Conservation (phyloP, 176 grass and related monocot genomes). For the Tillandsia leiboldiana region DNA sequence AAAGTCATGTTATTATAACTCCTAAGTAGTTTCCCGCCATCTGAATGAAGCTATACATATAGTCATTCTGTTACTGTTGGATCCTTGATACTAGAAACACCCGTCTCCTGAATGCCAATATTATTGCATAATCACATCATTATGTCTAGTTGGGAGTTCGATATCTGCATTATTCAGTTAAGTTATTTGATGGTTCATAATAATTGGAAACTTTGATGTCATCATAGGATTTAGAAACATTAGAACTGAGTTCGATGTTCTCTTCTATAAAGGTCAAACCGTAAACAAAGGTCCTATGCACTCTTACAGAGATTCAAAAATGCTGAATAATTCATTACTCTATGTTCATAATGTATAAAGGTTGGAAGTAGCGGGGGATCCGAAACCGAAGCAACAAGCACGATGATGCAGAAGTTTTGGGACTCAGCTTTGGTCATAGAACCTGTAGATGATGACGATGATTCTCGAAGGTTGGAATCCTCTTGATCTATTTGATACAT, state of each 20-base stretch:
- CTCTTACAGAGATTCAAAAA: neutral
- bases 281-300: neutral
- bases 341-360: constrained; percentile 30
- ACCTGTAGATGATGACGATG: constrained; percentile 74
- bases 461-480: constrained; percentile 58
- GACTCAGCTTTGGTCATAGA: constrained; percentile 91
- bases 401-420: constrained; percentile 98
- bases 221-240: too few relatives aligned
- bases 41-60: neutral
- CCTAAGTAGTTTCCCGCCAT: neutral
- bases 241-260: too few relatives aligned
- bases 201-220: too few relatives aligned
- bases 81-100: neutral
- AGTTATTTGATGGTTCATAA: too few relatives aligned
- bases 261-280: too few relatives aligned
- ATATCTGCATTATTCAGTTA: too few relatives aligned
- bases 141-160: too few relatives aligned
- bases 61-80: neutral
- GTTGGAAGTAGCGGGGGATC: constrained; percentile 44
- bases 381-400: constrained; percentile 40
- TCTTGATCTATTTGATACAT: constrained; percentile 11
- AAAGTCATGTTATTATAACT: neutral
- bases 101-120: neutral
- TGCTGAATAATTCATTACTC: neutral
- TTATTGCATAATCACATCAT: too few relatives aligned